Base-by-base conservation (phyloP, 2,329 filamentous ascomycete genomes). In the Colletotrichum sp. region DNA sequence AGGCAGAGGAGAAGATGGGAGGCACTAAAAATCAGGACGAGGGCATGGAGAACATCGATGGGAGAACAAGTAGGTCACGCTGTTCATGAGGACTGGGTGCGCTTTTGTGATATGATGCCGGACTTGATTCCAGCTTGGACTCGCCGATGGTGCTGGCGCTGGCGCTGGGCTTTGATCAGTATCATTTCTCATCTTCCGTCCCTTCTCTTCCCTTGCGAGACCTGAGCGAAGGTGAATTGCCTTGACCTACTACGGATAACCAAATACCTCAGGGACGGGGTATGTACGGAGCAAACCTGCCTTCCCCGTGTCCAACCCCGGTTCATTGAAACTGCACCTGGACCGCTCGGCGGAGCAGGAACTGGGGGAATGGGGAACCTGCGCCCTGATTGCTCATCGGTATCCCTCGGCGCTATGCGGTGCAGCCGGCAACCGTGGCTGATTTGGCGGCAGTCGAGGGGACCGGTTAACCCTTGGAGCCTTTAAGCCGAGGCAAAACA, bases 401-500 rank as follows among this genome's bases (percentile, higher is more conserved):
- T 62, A 27, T 69, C 57, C 70, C 67, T 73, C 59, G 66, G 70
- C 29, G 38, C 64, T 47, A 21, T 36, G 47, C 27, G 66, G 47
- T 63, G 43, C 33, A 38, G 29, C 29, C 43, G 57, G 65, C 47
- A 57, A 51, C 62, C 69, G 15, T 65, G 13, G 34, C 21, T 63
- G 16, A 18, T 18, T 24, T 62, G 29, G 27, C 43, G 51, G 31
- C 16, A 16, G 47, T 57, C 16, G 34, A n/a, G 27, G 58, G 5
- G 31, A 57, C 61, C 57, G 65, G 13, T 43, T 18, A 21, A 47
- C 36, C 38, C 38, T 38, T 57, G n/a, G 24, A 47, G 61, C 71
- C 38, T 38, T 62, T 29, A 58, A 47, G 61, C 71, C 71, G 71
- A 73, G 71, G 71, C 70, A 70, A 66, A 70, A 70, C 54, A 61